A percentile compares a stretch with the other conserved stretches of the same genome.
phyloP scores from a whole-genome alignment of 805 yeast species.

The Citeromyces matritensis region DNA sequence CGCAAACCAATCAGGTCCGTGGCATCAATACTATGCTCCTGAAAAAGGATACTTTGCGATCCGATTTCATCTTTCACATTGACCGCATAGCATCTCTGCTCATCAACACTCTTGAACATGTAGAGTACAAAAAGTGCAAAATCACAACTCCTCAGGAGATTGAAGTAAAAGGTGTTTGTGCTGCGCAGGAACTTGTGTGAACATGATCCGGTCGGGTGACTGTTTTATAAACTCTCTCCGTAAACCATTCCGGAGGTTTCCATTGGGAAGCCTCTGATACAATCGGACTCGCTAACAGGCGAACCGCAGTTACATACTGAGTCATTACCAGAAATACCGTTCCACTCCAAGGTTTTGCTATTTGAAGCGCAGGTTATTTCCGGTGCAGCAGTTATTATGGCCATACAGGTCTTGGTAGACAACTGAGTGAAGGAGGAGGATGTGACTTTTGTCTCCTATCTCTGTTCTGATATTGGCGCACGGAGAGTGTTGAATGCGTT shows the following conservation, averaged over 20 bases:
- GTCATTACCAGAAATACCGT: slow-evolving; percentile 35
- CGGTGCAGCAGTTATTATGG: slow-evolving; percentile 94
- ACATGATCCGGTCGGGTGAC: slow-evolving; percentile 83
- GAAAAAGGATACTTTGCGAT: slow-evolving; percentile 36
- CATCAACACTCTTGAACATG: slow-evolving; percentile 52
- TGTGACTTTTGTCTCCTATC: slow-evolving; percentile 54
- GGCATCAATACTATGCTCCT: slow-evolving; percentile 64
- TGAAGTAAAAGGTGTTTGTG: no score
- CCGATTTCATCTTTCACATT: slow-evolving; percentile 77
- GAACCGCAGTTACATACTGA: slow-evolving; percentile 89
- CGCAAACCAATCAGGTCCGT: slow-evolving; percentile 46
- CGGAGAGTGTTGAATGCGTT: slow-evolving; percentile 64
- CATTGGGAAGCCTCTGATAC: slow-evolving; percentile 76
- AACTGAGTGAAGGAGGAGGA: slow-evolving; percentile 51
- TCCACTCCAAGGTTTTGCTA: slow-evolving; percentile 34
- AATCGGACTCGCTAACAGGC: slow-evolving; percentile 79
- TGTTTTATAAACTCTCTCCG: slow-evolving; percentile 74
- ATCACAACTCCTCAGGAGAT: no score
- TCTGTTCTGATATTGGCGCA: slow-evolving; percentile 70
- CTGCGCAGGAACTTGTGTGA: slow-evolving; percentile 38
- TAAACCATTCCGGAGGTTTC: slow-evolving; percentile 61
- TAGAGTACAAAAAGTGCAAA: slow-evolving; percentile 18
- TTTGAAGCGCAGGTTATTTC: slow-evolving; percentile 82
- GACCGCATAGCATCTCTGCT: slow-evolving; percentile 67
- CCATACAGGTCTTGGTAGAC: slow-evolving; percentile 73